Percentiles rank a stretch among this genome's conserved stretches.
Conservation (phyloP, 768 basidiomycete genomes). For the Boletus rex-veris region DNA sequence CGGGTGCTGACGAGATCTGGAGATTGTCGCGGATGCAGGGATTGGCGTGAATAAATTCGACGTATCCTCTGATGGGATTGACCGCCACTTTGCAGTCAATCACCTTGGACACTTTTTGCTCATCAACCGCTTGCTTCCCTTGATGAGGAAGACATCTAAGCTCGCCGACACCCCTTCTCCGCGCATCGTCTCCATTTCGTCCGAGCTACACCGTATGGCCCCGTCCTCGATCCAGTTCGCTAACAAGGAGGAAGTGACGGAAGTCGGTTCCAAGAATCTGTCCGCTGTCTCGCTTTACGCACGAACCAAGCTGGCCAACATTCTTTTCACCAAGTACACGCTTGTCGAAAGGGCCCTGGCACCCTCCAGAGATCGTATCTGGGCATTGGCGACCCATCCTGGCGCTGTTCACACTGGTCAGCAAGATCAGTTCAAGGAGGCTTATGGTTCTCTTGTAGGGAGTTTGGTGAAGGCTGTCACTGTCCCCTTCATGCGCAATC, state of each 20-base stretch:
- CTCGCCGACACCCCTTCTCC: background rate
- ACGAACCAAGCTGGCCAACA: constrained; percentile 1
- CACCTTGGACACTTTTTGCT: too few species aligned
- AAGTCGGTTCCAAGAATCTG: background rate
- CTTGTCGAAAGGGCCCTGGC: background rate
- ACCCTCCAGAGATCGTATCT: background rate
- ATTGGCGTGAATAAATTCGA: background rate
- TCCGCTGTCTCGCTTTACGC: constrained; percentile 6
- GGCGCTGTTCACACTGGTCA: background rate
- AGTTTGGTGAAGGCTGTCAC: constrained; percentile 17
- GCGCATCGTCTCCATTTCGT: constrained; percentile 5
- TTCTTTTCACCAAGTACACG: background rate
- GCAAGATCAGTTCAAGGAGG: constrained; percentile 3
- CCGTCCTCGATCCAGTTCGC: background rate
- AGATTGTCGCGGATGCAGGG: background rate
- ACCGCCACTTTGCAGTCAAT: too few species aligned
- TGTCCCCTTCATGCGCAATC: constrained; percentile 27
- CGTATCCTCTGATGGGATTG: background rate
- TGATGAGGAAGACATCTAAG: background rate
- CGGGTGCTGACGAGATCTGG: background rate
- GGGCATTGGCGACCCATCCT: background rate
- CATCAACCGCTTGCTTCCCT: too few species aligned
- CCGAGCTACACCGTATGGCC: constrained; percentile 1
- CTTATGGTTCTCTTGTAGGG: background rate
- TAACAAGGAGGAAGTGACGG: background rate